A percentile compares a stretch with the other conserved stretches of the same genome.
Conservation (phyloP, 345 rosid genomes). For the Heritiera littoralis region DNA sequence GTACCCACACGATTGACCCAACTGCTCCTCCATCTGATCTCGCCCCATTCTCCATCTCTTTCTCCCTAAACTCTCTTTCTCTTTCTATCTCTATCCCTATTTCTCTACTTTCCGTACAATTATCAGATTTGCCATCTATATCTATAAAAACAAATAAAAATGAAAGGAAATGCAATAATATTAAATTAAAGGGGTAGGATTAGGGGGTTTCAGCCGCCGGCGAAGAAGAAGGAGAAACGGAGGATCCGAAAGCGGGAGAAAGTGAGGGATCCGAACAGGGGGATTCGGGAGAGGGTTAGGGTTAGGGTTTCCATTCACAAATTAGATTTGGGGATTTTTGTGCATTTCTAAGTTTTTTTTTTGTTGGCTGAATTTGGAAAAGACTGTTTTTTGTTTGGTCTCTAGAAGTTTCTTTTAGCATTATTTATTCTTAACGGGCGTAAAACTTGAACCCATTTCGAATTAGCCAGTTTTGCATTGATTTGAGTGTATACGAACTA, state of each 20-base stretch:
- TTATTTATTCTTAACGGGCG: not conserved
- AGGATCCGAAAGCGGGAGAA: constrained; percentile 40
- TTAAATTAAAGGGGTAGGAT: not conserved
- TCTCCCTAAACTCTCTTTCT: constrained; percentile 25
- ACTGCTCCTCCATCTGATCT: constrained; percentile 55
- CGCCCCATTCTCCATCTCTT: constrained; percentile 54
- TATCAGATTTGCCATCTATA: constrained; percentile 9
- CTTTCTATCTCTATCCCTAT: constrained; percentile 16
- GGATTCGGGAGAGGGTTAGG: constrained; percentile 43
- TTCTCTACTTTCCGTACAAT: constrained; percentile 17
- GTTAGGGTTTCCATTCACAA: constrained; percentile 63
- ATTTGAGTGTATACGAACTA: too few species aligned
- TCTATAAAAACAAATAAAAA: constrained; percentile 2
- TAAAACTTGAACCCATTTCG: not conserved
- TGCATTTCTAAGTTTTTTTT: not conserved
- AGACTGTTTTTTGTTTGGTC: not conserved
- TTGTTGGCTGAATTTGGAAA: constrained; percentile 3
- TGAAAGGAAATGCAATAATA: not conserved
- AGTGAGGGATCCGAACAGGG: constrained; percentile 33
- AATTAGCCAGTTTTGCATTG: too few species aligned
- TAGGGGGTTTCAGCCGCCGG: constrained; percentile 19
- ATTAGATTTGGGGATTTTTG: constrained; percentile 54
- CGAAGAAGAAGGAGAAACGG: constrained; percentile 36
- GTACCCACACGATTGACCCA: constrained; percentile 95
- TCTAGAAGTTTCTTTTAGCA: constrained; percentile 8